Evolutionary conservation across 2,329 filamentous ascomycete genomes (phyloP).

Genomic region (Cordyceps sp.): DNA sequence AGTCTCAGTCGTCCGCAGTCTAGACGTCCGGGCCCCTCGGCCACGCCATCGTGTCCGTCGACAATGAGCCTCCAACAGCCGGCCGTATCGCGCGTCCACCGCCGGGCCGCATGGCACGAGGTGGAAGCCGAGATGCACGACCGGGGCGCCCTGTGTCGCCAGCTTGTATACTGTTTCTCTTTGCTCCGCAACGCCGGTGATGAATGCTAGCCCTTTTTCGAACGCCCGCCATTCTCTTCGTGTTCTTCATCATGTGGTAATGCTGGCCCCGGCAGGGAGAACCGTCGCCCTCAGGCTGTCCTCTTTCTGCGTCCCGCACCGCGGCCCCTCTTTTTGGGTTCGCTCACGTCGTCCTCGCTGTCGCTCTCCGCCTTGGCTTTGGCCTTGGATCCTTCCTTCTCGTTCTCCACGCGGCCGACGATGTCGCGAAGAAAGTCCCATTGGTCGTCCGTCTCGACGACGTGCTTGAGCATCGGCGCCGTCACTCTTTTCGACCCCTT

Average conservation of each 20-base stretch:
- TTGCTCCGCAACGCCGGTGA: conserved; percentile 9
- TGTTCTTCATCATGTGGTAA: conserved; percentile 10
- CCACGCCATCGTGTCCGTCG: no score
- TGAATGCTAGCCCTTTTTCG: conserved; percentile 7
- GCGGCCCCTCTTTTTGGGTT: conserved; percentile 29
- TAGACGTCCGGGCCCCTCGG: no score
- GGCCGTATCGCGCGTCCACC: no score
- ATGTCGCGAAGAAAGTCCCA: conserved; percentile 92
- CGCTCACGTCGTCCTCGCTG: conserved; percentile 30
- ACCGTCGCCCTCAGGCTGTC: no score
- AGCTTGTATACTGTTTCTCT: not conserved
- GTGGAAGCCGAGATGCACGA: no score
- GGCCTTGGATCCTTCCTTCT: conserved; percentile 26
- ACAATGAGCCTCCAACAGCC: no score
- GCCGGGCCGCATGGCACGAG: no score
- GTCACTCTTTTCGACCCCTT: conserved; percentile 82
- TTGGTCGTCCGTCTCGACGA: conserved; percentile 74
- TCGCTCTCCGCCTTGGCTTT: conserved; percentile 34
- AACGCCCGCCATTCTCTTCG: conserved; percentile 10
- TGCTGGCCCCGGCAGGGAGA: no score
- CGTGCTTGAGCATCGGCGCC: conserved; percentile 79
- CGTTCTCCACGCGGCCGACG: conserved; percentile 60
- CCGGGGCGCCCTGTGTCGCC: not conserved
- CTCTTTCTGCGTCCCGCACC: conserved; percentile 34
- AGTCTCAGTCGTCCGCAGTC: no score